A percentile compares a stretch with the other conserved stretches of the same genome.
Conservation (phyloP, 73 alveolate species). For the Durusdinium trenchii region DNA sequence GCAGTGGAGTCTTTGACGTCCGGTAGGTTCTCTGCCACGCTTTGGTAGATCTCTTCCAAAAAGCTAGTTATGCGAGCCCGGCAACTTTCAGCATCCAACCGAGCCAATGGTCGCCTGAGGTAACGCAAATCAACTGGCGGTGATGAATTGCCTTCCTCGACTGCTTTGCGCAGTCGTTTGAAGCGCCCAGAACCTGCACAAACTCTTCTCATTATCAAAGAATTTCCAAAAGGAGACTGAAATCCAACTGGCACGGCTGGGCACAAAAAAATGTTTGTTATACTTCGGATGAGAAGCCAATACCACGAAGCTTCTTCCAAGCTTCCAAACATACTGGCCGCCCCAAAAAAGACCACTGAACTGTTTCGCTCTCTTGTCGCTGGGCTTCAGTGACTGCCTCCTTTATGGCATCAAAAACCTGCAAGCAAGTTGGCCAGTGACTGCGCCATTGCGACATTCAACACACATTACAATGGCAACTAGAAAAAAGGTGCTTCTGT, state of each 20-base stretch:
- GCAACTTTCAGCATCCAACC: background rate
- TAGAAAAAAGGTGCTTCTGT: background rate
- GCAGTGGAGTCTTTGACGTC: background rate
- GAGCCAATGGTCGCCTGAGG: background rate
- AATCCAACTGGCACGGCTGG: too few species aligned
- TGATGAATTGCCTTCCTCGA: background rate
- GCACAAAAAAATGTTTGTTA: too few species aligned
- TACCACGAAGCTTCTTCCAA: background rate
- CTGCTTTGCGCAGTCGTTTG: background rate
- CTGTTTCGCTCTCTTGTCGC: background rate
- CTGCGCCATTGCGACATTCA: too few species aligned
- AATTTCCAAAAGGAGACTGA: too few species aligned
- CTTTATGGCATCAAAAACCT: too few species aligned
- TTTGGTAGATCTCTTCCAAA: background rate
- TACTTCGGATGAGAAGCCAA: background rate
- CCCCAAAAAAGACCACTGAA: background rate
- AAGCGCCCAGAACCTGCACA: background rate
- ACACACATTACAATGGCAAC: background rate
- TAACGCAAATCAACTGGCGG: constrained; percentile 3
- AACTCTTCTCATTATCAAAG: too few species aligned
- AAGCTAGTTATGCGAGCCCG: background rate
- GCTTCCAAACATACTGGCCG: background rate
- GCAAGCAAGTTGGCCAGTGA: too few species aligned
- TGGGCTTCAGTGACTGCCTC: background rate
- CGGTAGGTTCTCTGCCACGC: background rate